Evolutionary conservation across 108 stramenopile genomes (phyloP).

Genomic region (Fragilariopsis cylindrus): DNA sequence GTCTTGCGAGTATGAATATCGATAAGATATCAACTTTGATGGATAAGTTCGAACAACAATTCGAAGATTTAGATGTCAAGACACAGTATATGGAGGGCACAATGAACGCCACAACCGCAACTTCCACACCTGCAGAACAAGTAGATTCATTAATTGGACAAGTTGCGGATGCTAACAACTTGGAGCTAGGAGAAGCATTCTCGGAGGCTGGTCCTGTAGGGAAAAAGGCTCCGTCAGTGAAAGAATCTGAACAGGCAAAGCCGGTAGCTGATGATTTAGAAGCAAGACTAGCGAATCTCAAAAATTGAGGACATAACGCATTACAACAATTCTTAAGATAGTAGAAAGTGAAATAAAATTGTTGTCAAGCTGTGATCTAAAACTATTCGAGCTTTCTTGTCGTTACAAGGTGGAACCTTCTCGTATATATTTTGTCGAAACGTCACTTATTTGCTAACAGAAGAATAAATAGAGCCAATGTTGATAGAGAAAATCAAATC

Average conservation of each 20-base stretch:
- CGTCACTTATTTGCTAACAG: no score
- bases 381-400: no score
- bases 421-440: no score
- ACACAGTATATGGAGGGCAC: slow-evolving; percentile 94
- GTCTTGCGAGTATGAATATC: slow-evolving; percentile 89
- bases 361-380: no score
- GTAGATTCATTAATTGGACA: slow-evolving; percentile 90
- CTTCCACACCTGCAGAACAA: slow-evolving; percentile 94
- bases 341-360: no score
- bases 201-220: slow-evolving; percentile 78
- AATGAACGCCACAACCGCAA: slow-evolving; percentile 95
- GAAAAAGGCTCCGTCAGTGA: slow-evolving; percentile 61
- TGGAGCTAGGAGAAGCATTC: slow-evolving; percentile 82
- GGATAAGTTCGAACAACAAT: slow-evolving; percentile 98
- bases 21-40: slow-evolving; percentile 90
- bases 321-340: no score
- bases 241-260: slow-evolving; percentile 46
- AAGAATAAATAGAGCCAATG: no score
- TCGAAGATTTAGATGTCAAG: slow-evolving; percentile 98
- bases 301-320: slow-evolving; percentile 33
- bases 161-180: slow-evolving; percentile 93
- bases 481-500: no score
- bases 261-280: slow-evolving; percentile 71
- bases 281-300: slow-evolving; percentile 81
- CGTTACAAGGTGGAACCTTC: no score